These are phyloP conservation scores for Polygonum maritimum DNA, from an alignment of 148 eudicot genomes.

Conservation along the genomic window DNA sequence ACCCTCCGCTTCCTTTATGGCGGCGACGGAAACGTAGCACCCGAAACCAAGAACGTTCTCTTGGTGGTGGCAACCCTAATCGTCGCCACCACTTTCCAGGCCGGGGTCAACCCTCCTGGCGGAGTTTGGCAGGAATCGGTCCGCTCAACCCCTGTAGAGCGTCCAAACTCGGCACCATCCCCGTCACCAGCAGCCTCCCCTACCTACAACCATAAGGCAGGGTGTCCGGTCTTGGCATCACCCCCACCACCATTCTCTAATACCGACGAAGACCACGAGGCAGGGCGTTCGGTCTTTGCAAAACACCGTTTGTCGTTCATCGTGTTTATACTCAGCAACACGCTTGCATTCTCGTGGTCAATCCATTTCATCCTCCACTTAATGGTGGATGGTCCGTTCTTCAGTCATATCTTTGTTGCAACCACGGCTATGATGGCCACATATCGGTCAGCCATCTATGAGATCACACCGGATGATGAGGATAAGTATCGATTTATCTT, in stretches of 20 bases:
- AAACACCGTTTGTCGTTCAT: not conserved
- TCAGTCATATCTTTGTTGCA: not conserved
- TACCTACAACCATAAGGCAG: too few species aligned
- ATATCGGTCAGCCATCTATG: not conserved
- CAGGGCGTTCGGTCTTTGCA: too few species aligned
- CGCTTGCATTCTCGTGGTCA: not conserved
- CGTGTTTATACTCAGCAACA: not conserved
- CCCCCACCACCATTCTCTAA: too few species aligned
- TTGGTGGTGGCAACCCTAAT: conserved; percentile 25
- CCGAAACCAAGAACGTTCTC: not conserved
- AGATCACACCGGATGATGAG: not conserved
- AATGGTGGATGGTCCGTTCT: not conserved
- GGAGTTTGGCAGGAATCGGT: conserved; percentile 23
- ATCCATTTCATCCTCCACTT: not conserved
- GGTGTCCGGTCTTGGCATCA: too few species aligned
- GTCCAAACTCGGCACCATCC: too few species aligned
- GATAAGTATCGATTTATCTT: not conserved
- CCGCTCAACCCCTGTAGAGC: too few species aligned
- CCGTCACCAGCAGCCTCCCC: too few species aligned
- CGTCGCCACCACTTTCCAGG: conserved; percentile 26
- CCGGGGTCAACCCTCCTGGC: conserved; percentile 24
- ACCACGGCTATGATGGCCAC: not conserved
- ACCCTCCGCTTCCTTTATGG: not conserved
- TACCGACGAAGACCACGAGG: too few species aligned
- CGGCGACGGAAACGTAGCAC: not conserved